Conservation (phyloP, 768 basidiomycete species). For the Hirschioporus abietinus region DNA sequence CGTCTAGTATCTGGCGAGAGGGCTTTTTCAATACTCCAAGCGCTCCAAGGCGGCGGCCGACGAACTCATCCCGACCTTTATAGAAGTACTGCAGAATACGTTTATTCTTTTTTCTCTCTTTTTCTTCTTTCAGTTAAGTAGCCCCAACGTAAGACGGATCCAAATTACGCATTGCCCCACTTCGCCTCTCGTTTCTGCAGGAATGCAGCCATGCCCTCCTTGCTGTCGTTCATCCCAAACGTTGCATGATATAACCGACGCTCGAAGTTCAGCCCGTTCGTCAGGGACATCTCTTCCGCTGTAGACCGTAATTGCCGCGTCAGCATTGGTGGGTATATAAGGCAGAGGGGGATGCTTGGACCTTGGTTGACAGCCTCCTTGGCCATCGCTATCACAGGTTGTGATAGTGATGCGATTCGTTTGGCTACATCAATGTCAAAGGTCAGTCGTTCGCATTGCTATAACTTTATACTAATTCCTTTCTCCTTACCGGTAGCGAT, state of each 20-base stretch:
- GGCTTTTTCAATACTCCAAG: background rate
- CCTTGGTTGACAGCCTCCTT: conserved; percentile 50
- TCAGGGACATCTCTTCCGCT: conserved; percentile 44
- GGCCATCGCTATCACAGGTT: conserved; percentile 30
- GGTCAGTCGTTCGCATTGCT: background rate
- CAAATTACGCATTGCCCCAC: conserved; percentile 34
- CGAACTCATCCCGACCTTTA: background rate
- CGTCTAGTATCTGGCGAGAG: background rate
- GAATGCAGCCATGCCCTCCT: conserved; percentile 46
- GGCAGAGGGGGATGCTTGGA: conserved; percentile 13
- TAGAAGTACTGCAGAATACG: background rate
- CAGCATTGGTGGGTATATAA: background rate
- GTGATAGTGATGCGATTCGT: conserved; percentile 27
- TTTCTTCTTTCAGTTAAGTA: background rate
- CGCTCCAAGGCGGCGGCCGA: background rate
- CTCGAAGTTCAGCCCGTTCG: conserved; percentile 41
- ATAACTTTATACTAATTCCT: background rate
- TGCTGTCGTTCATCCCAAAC: conserved; percentile 44
- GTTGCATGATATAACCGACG: conserved; percentile 44
- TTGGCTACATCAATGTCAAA: conserved; percentile 14
- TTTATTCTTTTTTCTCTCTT: background rate
- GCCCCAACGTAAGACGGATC: background rate
- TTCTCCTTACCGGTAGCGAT: conserved; percentile 29
- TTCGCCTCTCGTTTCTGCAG: conserved; percentile 40
- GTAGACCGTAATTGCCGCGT: background rate